Conservation (phyloP, 139 green algal species). For the Coelastrella sp. region DNA sequence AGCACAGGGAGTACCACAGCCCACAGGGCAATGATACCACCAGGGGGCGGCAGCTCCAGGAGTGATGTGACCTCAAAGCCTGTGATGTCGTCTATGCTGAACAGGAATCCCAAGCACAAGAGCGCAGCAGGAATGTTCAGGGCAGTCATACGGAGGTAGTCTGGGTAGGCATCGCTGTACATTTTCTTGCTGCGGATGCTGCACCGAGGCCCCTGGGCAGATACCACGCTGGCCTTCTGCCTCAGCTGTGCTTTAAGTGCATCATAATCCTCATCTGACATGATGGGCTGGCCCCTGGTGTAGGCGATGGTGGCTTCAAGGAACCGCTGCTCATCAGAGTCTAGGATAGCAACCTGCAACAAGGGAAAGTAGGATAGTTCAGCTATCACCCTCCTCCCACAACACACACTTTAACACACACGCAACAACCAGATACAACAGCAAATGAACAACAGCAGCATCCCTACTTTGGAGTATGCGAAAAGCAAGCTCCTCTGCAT, state of each 20-base stretch:
- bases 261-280: constrained; percentile 90
- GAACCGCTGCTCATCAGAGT: constrained; percentile 85
- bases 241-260: constrained; percentile 78
- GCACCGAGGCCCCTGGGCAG: constrained; percentile 82
- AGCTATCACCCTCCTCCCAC: too few relatives aligned
- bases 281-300: constrained; percentile 74
- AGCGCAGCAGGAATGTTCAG: constrained; percentile 90
- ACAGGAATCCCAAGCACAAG: constrained; percentile 80
- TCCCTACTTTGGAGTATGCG: too few relatives aligned
- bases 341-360: constrained; percentile 53
- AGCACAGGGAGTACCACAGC: constrained; percentile 83
- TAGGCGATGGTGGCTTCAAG: constrained; percentile 85
- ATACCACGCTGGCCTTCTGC: constrained; percentile 65
- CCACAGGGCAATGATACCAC: constrained; percentile 86
- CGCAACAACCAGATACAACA: too few relatives aligned
- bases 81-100: constrained; percentile 87
- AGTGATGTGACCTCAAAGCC: constrained; percentile 80
- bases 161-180: constrained; percentile 75
- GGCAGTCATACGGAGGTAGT: constrained; percentile 87
- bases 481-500: too few relatives aligned
- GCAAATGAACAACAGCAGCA: too few relatives aligned
- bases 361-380: not conserved
- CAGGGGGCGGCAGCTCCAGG: constrained; percentile 87
- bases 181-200: constrained; percentile 81
- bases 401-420: too few relatives aligned